Conservation (phyloP, 306 rosid species). For the Fragaria vesca region DNA sequence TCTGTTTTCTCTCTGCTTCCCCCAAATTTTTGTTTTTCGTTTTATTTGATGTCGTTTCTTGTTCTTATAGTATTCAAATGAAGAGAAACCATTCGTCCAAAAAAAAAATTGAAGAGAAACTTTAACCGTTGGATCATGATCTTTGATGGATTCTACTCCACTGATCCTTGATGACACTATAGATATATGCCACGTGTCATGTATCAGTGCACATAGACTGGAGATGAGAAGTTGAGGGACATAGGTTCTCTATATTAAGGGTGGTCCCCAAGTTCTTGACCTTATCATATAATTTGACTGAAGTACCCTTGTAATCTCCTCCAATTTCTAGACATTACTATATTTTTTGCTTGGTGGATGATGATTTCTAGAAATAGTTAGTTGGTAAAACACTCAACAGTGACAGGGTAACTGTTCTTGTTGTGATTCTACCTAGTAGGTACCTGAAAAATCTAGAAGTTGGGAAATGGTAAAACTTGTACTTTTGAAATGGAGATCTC, state of each 20-base stretch:
- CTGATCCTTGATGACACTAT: background rate
- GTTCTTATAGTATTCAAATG: background rate
- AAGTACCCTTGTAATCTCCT: background rate
- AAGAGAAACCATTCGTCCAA: background rate
- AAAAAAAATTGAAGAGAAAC: background rate
- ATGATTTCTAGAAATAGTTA: background rate
- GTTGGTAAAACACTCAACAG: background rate
- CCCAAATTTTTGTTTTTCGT: background rate
- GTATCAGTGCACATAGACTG: background rate
- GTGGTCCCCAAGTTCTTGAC: background rate
- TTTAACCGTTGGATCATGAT: background rate
- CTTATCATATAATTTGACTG: background rate
- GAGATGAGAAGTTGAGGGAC: background rate
- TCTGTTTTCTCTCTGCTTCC: background rate
- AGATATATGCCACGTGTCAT: constrained; percentile 2
- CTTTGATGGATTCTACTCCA: background rate
- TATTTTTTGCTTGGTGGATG: background rate
- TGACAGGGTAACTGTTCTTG: background rate
- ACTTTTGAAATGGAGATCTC: background rate
- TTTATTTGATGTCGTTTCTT: background rate
- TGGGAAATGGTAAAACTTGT: background rate
- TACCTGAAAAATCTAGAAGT: background rate
- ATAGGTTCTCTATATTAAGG: background rate
- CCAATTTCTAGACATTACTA: background rate
- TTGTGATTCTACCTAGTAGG: background rate